These are phyloP conservation scores for Suhomyces wounanorum DNA, from an alignment of 1,139 yeast genomes.

Conservation along the genomic window DNA sequence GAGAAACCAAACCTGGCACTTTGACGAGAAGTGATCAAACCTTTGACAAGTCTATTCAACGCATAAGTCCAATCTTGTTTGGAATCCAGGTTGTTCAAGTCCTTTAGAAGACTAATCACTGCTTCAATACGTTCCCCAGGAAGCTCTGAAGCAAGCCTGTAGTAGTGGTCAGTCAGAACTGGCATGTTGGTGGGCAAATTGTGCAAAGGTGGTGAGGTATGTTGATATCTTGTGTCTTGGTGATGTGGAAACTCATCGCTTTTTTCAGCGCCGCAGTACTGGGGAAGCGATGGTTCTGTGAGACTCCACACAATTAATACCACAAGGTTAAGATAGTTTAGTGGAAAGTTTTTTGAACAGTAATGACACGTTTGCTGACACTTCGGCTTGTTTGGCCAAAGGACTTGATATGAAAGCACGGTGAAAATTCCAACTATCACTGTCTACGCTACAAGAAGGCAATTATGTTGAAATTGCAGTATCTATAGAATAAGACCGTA, in stretches of 20 bases:
- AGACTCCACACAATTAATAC: background rate
- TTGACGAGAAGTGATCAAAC: conserved; percentile 79
- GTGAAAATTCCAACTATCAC: too few relatives aligned
- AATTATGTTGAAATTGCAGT: conserved; percentile 15
- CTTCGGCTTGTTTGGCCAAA: too few relatives aligned
- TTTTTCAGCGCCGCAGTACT: conserved; percentile 3
- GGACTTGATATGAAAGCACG: too few relatives aligned
- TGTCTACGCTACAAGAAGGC: background rate
- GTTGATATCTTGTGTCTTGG: background rate
- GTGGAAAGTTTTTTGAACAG: background rate
- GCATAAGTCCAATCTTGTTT: conserved; percentile 81
- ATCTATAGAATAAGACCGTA: conserved; percentile 7
- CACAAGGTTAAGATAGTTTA: background rate
- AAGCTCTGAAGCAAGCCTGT: conserved; percentile 74
- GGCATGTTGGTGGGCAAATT: conserved; percentile 29
- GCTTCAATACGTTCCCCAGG: conserved; percentile 72
- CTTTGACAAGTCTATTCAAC: conserved; percentile 71
- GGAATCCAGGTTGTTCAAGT: conserved; percentile 47
- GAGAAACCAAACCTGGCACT: conserved; percentile 88
- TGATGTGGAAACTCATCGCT: conserved; percentile 7
- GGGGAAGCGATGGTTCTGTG: background rate
- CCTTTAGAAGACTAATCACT: conserved; percentile 66
- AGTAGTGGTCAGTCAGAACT: conserved; percentile 76
- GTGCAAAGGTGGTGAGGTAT: background rate
- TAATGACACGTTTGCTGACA: too few relatives aligned